A percentile compares a stretch with the other conserved stretches of the same genome.
Conservation (phyloP, 441 rosid species). For the Omphalea diandra region DNA sequence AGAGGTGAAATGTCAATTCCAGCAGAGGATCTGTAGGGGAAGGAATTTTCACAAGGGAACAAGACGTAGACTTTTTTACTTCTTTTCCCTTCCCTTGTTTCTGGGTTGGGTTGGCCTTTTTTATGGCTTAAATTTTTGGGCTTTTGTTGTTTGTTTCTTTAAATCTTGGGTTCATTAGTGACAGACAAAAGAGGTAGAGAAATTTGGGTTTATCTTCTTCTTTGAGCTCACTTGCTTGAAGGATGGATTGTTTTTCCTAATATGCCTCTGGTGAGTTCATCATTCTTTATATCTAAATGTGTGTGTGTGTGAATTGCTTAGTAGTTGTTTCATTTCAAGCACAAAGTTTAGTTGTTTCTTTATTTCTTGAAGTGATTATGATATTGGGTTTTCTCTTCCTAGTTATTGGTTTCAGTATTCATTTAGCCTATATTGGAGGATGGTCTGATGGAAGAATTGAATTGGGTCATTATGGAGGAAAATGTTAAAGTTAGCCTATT, state of each 20-base stretch:
- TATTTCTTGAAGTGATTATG: not conserved
- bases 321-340: not conserved
- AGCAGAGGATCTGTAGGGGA: slow-evolving; percentile 1
- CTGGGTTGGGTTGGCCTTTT: not conserved
- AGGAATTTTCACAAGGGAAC: slow-evolving; percentile 21
- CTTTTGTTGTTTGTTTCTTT: not conserved
- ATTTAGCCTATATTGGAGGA: not conserved
- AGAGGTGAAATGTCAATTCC: slow-evolving; percentile 24
- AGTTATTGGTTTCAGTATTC: not conserved
- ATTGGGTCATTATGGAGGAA: not conserved
- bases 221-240: not conserved
- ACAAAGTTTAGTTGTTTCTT: not conserved
- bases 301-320: not conserved
- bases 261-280: slow-evolving; percentile 24
- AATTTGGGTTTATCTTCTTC: not conserved
- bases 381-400: not conserved
- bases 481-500: not conserved
- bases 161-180: not conserved
- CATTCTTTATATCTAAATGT: not conserved
- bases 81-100: not conserved
- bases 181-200: not conserved
- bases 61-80: not conserved
- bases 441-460: not conserved
- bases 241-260: slow-evolving; percentile 9
- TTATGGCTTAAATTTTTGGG: not conserved